These are phyloP conservation scores for Botrytis hyacinthi DNA, from an alignment of 2,329 filamentous ascomycete genomes.

Conservation along the genomic window DNA sequence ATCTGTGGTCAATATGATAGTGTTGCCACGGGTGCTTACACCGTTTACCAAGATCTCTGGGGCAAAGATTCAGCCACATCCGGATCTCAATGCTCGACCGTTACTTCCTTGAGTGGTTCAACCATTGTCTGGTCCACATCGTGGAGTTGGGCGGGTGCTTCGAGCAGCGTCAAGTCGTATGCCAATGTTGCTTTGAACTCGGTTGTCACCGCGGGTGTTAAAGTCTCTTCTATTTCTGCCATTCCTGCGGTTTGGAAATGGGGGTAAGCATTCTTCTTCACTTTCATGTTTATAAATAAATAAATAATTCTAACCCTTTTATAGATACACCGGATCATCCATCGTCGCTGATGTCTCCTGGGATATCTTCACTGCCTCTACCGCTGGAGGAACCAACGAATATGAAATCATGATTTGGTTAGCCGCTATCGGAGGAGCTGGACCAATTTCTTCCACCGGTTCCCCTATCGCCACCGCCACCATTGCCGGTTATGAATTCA, in stretches of 20 bases:
- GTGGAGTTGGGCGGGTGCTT: slow-evolving; percentile 44
- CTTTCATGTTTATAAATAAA: too few relatives aligned
- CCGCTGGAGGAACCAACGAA: slow-evolving; percentile 47
- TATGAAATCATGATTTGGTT: slow-evolving; percentile 69
- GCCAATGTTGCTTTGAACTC: slow-evolving; percentile 42
- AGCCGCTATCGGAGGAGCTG: slow-evolving; percentile 54
- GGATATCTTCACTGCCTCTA: slow-evolving; percentile 56
- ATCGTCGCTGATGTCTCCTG: slow-evolving; percentile 60
- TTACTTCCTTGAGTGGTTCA: slow-evolving; percentile 39
- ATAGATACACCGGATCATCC: slow-evolving; percentile 47
- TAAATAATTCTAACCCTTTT: slow-evolving; percentile 1
- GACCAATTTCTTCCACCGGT: slow-evolving; percentile 55
- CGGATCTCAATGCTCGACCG: slow-evolving; percentile 41
- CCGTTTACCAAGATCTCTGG: slow-evolving; percentile 42
- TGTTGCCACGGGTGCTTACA: slow-evolving; percentile 38
- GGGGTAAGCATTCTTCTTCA: slow-evolving; percentile 35
- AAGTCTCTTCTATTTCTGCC: slow-evolving; percentile 40
- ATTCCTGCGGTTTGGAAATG: slow-evolving; percentile 44
- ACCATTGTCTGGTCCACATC: slow-evolving; percentile 42
- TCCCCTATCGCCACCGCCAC: slow-evolving; percentile 52
- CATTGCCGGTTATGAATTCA: slow-evolving; percentile 54
- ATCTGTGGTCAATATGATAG: slow-evolving; percentile 33
- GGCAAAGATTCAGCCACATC: neutral
- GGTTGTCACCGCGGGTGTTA: slow-evolving; percentile 36
- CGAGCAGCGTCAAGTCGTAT: slow-evolving; percentile 43